phyloP scores from a whole-genome alignment of 805 yeast species.

The Lipomyces anomalus region DNA sequence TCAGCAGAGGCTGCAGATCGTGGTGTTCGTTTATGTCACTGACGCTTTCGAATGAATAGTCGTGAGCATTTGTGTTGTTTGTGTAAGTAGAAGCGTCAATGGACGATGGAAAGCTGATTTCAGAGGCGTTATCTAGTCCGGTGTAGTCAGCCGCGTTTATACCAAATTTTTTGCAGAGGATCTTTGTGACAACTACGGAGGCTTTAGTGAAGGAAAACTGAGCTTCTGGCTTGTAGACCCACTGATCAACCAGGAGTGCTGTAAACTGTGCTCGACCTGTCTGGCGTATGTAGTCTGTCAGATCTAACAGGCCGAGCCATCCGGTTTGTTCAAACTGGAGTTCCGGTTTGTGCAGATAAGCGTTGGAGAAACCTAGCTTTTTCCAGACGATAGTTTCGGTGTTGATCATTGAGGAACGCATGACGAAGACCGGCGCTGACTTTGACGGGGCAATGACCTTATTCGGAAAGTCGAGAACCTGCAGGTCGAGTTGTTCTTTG shows the following conservation, averaged over 20 bases:
- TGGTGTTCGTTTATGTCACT: no score
- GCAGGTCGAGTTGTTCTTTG: neutral
- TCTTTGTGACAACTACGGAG: slow-evolving; percentile 7
- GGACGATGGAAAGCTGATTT: no score
- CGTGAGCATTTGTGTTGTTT: no score
- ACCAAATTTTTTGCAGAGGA: slow-evolving; percentile 5
- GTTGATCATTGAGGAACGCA: neutral
- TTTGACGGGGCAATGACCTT: no score
- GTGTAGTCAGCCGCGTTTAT: no score
- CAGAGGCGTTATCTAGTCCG: no score
- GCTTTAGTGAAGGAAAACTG: slow-evolving; percentile 14
- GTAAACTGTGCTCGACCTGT: neutral
- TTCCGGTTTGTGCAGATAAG: slow-evolving; percentile 1
- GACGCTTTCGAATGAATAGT: no score
- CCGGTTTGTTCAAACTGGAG: slow-evolving; percentile 8
- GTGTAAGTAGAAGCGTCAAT: no score
- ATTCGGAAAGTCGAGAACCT: neutral
- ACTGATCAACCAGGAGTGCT: slow-evolving; percentile 8
- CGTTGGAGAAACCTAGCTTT: slow-evolving; percentile 5
- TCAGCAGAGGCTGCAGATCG: slow-evolving; percentile 6
- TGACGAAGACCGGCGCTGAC: no score
- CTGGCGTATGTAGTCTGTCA: neutral
- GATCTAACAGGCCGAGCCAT: slow-evolving; percentile 13
- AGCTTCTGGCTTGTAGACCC: slow-evolving; percentile 2
- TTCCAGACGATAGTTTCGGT: slow-evolving; percentile 2